These are phyloP conservation scores for Waltiozyma sp. DNA, from an alignment of 1,139 yeast species.

Conservation along the genomic window DNA sequence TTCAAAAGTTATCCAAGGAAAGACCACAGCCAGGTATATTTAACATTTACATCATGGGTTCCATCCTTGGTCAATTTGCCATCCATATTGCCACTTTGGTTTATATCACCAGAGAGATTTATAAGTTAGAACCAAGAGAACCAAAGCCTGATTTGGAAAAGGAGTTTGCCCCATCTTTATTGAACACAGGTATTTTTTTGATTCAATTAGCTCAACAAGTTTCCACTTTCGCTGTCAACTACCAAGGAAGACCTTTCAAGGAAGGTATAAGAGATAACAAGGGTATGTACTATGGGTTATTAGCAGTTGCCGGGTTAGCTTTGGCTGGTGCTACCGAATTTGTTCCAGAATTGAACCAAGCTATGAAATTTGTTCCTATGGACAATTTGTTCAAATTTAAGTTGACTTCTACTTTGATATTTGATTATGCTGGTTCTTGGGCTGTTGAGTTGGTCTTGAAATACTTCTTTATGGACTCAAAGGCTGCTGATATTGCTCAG, in stretches of 20 bases:
- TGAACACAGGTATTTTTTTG: conserved; percentile 93
- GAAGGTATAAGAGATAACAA: conserved; percentile 83
- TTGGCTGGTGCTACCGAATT: conserved; percentile 90
- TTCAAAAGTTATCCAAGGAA: conserved; percentile 80
- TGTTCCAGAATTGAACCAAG: conserved; percentile 86
- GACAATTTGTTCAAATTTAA: conserved; percentile 58
- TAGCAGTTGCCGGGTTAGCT: conserved; percentile 86
- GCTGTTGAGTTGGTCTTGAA: conserved; percentile 73
- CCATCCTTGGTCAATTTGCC: conserved; percentile 92
- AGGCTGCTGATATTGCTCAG: conserved; percentile 81
- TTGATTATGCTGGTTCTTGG: conserved; percentile 74
- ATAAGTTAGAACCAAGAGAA: conserved; percentile 82
- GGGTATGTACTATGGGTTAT: conserved; percentile 93
- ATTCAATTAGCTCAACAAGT: conserved; percentile 94
- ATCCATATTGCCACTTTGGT: conserved; percentile 77
- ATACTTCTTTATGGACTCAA: conserved; percentile 77
- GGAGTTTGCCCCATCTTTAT: conserved; percentile 74
- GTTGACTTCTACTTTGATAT: conserved; percentile 58
- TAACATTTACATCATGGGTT: conserved; percentile 92
- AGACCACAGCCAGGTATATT: conserved; percentile 98
- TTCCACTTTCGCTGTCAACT: conserved; percentile 94
- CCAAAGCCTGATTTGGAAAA: conserved; percentile 85
- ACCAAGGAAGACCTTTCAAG: conserved; percentile 95
- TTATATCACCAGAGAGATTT: conserved; percentile 74
- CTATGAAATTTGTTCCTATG: conserved; percentile 90